Evolutionary conservation across 1,284 basidiomycete species (phyloP), one percentile per base, ranked within the genome.

Genomic region (Ustilago shanxiensis): DNA sequence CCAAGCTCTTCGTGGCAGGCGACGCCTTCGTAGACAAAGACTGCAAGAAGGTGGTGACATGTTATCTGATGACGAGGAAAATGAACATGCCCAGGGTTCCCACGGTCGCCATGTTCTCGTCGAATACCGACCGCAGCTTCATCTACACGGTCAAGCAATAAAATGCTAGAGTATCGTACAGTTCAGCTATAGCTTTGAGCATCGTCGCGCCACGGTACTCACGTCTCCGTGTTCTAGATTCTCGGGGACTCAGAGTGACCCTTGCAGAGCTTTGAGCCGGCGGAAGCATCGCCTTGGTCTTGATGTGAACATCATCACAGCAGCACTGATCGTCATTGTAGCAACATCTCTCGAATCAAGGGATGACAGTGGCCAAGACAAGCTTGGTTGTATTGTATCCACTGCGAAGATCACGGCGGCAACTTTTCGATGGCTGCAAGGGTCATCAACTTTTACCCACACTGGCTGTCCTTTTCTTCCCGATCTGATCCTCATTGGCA

Each of bases 211-310:
- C 49, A 51, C 49, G 35, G n/a, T 35, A 55, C 33, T 18, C 7
- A 16, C 22, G n/a, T n/a, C n/a, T n/a, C n/a, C n/a, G n/a, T n/a
- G n/a, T n/a, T n/a, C n/a, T n/a, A n/a, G n/a, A n/a, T 56, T 37
- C 37, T 56, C 37, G 54, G 37, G 8, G 37, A 44, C 7, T 37
- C 16, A 41, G 14, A 16, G 1, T 56, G 37, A 29, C 54, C 54
- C 54, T 56, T 44, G 54, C 54, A 56, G 54, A 22, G 18, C 24
- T 28, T 18, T 24, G 18, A 24, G 54, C 54, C 54, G 54, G 37
- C 54, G 54, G 37, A 56, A 56, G 18, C 8, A 26, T 24, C 20
- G 47, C 24, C 47, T 14, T 6, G 47, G 18, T 44, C n/a, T 44
- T 44, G 41, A n/a, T 11, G 6, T 11, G 35, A 11, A 44, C n/a